Conservation (phyloP, 441 rosid species). For the Gossypium aridum region DNA sequence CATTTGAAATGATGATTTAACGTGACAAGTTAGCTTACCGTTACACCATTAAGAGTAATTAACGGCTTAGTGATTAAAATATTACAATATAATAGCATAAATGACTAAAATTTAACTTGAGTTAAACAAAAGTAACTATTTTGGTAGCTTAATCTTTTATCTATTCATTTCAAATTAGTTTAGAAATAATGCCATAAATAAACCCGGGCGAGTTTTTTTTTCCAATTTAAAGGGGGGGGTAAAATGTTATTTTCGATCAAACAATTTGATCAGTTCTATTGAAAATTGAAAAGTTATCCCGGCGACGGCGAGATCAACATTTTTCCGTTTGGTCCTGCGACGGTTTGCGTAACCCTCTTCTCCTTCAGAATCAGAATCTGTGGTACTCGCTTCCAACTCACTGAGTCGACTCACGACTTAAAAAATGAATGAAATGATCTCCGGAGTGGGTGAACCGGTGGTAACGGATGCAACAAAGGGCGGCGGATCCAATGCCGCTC, state of each 20-base stretch:
- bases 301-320: background rate
- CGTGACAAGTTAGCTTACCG: accelerated
- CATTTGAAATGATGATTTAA: too few relatives aligned
- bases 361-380: background rate
- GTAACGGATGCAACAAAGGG: slow-evolving; percentile 34
- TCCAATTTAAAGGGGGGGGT: background rate
- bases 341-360: background rate
- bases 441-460: slow-evolving; percentile 28
- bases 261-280: background rate
- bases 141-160: accelerated
- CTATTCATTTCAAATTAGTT: too few relatives aligned
- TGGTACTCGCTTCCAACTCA: slow-evolving; percentile 2
- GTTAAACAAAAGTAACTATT: too few relatives aligned
- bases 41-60: too few relatives aligned
- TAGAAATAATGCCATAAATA: too few relatives aligned
- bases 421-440: slow-evolving; percentile 45
- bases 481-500: slow-evolving; percentile 54
- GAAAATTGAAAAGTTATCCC: background rate
- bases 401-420: background rate
- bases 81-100: accelerated
- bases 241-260: too few relatives aligned
- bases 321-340: background rate
- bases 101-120: too few relatives aligned
- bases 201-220: too few relatives aligned
- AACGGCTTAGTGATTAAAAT: too few relatives aligned